These are phyloP conservation scores for Annulohypoxylon nitens DNA, from an alignment of 495 filamentous ascomycete genomes.

Conservation along the genomic window DNA sequence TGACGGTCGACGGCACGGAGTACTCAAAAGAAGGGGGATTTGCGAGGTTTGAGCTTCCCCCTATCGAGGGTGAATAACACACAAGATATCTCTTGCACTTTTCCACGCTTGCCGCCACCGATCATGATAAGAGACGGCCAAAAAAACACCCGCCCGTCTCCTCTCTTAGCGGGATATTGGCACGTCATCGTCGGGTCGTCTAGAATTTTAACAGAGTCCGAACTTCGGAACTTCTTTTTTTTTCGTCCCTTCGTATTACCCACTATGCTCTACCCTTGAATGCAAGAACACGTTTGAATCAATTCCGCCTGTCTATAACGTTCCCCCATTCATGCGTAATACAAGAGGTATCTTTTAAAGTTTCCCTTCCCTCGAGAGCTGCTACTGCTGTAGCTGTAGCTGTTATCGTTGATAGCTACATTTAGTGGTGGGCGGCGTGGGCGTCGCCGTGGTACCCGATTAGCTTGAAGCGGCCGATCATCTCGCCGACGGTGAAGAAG, in stretches of 20 bases:
- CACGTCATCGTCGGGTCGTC: constrained; percentile 12
- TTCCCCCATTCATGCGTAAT: constrained; percentile 48
- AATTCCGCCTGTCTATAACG: constrained; percentile 46
- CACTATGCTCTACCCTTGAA: constrained; percentile 40
- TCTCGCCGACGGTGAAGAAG: constrained; percentile 98
- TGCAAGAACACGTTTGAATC: constrained; percentile 40
- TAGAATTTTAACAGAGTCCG: constrained; percentile 32
- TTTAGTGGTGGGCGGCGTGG: constrained; percentile 72
- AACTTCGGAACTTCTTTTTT: constrained; percentile 23
- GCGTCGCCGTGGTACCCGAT: constrained; percentile 87
- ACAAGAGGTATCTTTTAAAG: constrained; percentile 42
- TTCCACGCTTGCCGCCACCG: constrained; percentile 34
- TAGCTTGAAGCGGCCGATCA: constrained; percentile 93
- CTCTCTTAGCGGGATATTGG: constrained; percentile 22
- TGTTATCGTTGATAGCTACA: not conserved
- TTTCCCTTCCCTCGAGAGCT: constrained; percentile 18
- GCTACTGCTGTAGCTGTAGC: not conserved
- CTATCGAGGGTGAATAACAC: constrained; percentile 38
- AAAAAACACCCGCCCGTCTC: not conserved
- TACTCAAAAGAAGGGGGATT: constrained; percentile 19
- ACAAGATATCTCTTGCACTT: constrained; percentile 28
- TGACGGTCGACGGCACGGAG: constrained; percentile 23
- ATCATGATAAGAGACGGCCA: constrained; percentile 14
- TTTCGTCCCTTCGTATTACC: constrained; percentile 45
- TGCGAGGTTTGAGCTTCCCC: not conserved